Conservation (phyloP, 306 rosid genomes). For the Prunus salicina region DNA sequence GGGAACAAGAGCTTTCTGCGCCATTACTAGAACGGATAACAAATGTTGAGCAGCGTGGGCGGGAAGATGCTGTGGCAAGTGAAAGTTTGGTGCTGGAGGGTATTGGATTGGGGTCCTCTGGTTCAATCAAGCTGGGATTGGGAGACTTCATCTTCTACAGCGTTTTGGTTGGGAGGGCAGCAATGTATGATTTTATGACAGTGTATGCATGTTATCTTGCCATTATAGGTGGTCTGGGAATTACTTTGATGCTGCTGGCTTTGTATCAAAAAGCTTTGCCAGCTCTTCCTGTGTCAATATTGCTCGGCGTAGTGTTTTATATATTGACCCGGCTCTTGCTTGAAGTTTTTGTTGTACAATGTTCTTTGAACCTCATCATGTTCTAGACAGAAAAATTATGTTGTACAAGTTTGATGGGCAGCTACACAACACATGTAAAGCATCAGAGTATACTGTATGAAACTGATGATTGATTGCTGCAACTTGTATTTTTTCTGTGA, state of each 20-base stretch:
- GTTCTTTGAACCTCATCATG: conserved; percentile 85
- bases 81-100: conserved; percentile 74
- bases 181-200: conserved; percentile 94
- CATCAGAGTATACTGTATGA: not conserved
- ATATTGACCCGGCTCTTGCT: conserved; percentile 78
- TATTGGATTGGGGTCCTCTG: conserved; percentile 84
- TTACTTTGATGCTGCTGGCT: conserved; percentile 84
- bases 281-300: conserved; percentile 86
- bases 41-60: conserved; percentile 27
- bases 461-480: conserved; percentile 1
- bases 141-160: conserved; percentile 97
- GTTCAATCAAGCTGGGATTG: conserved; percentile 90
- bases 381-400: conserved; percentile 32
- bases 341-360: conserved; percentile 80
- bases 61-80: conserved; percentile 28
- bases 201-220: conserved; percentile 98
- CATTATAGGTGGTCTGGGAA: conserved; percentile 89
- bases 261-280: conserved; percentile 92
- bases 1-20: conserved; percentile 40
- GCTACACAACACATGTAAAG: not conserved
- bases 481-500: not conserved
- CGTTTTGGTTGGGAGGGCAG: conserved; percentile 95
- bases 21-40: conserved; percentile 56
- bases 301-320: conserved; percentile 77
- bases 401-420: not conserved